Conservation (phyloP, 306 rosid species). For the Echinosophora koreensis region DNA sequence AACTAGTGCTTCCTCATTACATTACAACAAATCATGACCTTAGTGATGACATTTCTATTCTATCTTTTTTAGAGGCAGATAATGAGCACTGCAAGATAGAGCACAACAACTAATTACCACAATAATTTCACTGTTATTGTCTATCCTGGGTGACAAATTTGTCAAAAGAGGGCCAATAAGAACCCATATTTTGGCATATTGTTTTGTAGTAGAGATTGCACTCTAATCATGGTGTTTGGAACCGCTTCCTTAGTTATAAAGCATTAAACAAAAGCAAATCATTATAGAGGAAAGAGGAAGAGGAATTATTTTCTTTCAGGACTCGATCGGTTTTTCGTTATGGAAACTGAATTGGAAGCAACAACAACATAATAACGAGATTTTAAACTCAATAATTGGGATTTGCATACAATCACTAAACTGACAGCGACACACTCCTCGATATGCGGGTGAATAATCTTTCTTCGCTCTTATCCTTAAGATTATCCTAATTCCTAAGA, state of each 20-base stretch:
- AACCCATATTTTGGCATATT: not conserved
- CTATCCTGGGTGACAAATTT: not conserved
- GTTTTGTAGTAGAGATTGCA: not conserved
- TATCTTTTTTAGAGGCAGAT: too few relatives aligned
- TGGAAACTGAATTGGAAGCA: slow-evolving; percentile 55
- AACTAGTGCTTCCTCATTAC: too few relatives aligned
- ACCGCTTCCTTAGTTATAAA: too few relatives aligned
- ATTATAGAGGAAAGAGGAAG: not conserved
- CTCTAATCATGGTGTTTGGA: not conserved
- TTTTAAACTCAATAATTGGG: not conserved
- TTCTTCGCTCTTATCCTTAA: slow-evolving; percentile 21
- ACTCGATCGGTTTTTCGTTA: not conserved
- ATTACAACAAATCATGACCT: too few relatives aligned
- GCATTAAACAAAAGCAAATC: not conserved
- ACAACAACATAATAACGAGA: not conserved
- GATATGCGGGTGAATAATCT: slow-evolving; percentile 29
- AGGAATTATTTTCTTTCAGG: not conserved
- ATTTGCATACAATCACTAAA: too few relatives aligned
- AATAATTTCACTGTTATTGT: not conserved
- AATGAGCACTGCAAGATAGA: not conserved
- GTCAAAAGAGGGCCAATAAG: not conserved
- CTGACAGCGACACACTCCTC: not conserved
- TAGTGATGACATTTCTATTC: too few relatives aligned
- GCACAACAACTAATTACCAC: not conserved
- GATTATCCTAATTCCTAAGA: too few relatives aligned